Evolutionary conservation across 2,329 filamentous ascomycete species (phyloP), one percentile per base, ranked within the genome.

Genomic region (Hortaea werneckii): DNA sequence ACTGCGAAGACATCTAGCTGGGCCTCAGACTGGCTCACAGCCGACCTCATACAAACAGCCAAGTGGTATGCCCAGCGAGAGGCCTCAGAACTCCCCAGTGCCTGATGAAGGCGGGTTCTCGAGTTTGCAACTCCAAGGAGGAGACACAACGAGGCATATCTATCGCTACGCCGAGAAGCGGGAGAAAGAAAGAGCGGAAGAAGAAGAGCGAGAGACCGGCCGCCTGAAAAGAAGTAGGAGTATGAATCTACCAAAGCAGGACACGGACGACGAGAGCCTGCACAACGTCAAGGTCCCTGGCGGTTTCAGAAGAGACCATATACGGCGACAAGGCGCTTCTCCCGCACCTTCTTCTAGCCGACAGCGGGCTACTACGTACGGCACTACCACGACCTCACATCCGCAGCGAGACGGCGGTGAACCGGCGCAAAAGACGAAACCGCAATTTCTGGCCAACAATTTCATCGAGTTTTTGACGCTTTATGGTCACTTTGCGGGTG

Each of bases 401-500:
- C 20, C 20, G 20, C 9, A 13, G 9, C 6, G 40, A 10, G 27
- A 34, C n/a, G 20, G 29, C 32, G 52, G 54, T 4, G 56, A 59
- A 27, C 58, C 59, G n/a, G 43, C 52, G 41, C 54, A 41, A 35
- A 32, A 35, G 57, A 66, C 41, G 72, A 74, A 52, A 45, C 78
- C 77, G 34, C 79, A 79, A 50, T 73, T 94, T 29, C 81, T 95
- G 48, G 95, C 92, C 0, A 88, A 78, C 54, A 98, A 85, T 66
- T 98, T 98, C 63, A 78, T 98, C 49, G 94, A 98, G 64, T 98
- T 98, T 58, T 65, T 98, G 42, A 89, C 87, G 6, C 77, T 98
- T 29, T 98, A 95, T 58, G 92, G 92, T 4, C 92, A 98, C 68
- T 98, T 98, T 63, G 92, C 92, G 1, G 92, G 92, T 67, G 92